phyloP scores from a whole-genome alignment of 495 filamentous ascomycete genomes.

The Usnea hakonensis region DNA sequence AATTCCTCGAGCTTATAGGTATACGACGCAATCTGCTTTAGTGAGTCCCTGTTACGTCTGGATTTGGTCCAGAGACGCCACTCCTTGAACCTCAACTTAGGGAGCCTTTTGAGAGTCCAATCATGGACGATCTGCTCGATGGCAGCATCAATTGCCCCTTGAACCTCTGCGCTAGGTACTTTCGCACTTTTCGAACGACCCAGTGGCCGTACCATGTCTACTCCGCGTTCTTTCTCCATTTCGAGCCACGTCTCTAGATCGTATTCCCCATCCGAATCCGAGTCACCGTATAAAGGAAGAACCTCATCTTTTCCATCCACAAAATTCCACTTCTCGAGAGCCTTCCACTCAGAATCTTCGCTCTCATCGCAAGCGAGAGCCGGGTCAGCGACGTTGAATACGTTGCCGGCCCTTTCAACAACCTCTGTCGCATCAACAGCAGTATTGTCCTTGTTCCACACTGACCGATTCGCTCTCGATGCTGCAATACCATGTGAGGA shows the following conservation, averaged over 20 bases:
- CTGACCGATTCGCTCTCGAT: conserved; percentile 17
- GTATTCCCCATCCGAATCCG: conserved; percentile 46
- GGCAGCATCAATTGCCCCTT: conserved; percentile 44
- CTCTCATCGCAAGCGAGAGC: conserved; percentile 21
- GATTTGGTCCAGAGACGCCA: conserved; percentile 54
- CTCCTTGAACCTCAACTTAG: conserved; percentile 46
- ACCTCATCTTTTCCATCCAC: conserved; percentile 38
- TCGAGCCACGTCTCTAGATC: conserved; percentile 55
- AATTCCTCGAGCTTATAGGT: conserved; percentile 30
- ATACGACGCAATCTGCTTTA: conserved; percentile 26
- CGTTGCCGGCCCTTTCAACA: background rate
- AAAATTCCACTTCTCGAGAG: conserved; percentile 41
- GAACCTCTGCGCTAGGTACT: conserved; percentile 42
- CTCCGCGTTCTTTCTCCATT: conserved; percentile 50
- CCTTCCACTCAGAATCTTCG: conserved; percentile 32
- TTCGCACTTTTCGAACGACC: conserved; percentile 17
- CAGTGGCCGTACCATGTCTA: conserved; percentile 18
- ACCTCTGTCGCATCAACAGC: background rate
- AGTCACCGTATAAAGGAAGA: conserved; percentile 61
- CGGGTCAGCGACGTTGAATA: conserved; percentile 11
- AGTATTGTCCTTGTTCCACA: conserved; percentile 7
- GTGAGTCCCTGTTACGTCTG: conserved; percentile 29
- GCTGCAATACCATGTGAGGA: conserved; percentile 1
- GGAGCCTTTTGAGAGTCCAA: conserved; percentile 52
- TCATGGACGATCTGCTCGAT: conserved; percentile 43